Evolutionary conservation across 2,329 filamentous ascomycete genomes (phyloP).

Genomic region (Hypomyces perniciosus): DNA sequence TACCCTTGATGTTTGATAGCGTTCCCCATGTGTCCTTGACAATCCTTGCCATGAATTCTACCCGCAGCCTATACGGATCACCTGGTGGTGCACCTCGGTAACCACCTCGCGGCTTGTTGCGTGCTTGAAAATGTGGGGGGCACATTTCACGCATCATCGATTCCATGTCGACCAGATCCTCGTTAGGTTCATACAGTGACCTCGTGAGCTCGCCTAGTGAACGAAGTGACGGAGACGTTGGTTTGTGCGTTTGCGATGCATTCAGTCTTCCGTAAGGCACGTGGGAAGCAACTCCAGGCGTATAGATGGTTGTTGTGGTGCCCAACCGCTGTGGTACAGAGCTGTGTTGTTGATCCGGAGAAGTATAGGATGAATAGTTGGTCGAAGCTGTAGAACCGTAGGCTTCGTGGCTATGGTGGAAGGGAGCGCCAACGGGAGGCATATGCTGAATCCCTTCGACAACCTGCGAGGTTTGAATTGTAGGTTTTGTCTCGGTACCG

Average conservation of each 20-base stretch:
- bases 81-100: not conserved
- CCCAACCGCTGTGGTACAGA: not conserved
- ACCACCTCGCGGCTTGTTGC: not conserved
- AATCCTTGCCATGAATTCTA: constrained; percentile 48
- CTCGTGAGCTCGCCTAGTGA: not conserved
- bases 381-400: not conserved
- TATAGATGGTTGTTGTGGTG: not conserved
- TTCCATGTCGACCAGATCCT: not conserved
- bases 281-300: not conserved
- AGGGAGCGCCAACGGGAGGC: not conserved
- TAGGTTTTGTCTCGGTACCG: constrained; percentile 41
- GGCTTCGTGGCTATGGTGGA: not conserved
- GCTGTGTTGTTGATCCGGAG: not conserved
- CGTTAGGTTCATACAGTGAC: not conserved
- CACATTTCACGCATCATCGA: not conserved
- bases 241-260: not conserved
- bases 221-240: not conserved
- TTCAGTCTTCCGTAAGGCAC: not conserved
- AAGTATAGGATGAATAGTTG: not conserved
- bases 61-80: constrained; percentile 35
- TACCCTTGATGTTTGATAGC: constrained; percentile 52
- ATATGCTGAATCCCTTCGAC: not conserved
- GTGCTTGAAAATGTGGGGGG: not conserved
- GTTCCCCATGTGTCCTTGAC: constrained; percentile 58
- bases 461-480: not conserved